These are phyloP conservation scores for Monosporascus sp. DNA, from an alignment of 2,329 filamentous ascomycete species.

Conservation along the genomic window DNA sequence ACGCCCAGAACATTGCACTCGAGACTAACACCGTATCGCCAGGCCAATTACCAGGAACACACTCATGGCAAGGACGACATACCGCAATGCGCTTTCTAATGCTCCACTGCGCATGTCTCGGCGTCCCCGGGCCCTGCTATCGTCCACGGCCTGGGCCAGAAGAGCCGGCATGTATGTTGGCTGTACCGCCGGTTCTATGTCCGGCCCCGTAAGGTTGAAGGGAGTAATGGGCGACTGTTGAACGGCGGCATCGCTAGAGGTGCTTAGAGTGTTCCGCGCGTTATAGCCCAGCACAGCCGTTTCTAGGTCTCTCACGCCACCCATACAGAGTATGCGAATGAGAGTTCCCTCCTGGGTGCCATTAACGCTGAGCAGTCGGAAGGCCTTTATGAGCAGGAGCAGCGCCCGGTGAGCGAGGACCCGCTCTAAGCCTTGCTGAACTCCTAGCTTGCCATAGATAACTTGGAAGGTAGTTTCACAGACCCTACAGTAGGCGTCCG, in stretches of 20 bases:
- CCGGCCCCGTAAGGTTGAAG: slow-evolving; percentile 28
- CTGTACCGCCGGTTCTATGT: slow-evolving; percentile 28
- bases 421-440: slow-evolving; percentile 27
- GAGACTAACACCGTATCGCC: slow-evolving; percentile 16
- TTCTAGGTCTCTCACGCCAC: slow-evolving; percentile 23
- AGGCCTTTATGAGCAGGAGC: slow-evolving; percentile 21
- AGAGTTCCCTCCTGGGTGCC: slow-evolving; percentile 26
- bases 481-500: slow-evolving; percentile 24
- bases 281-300: slow-evolving; percentile 24
- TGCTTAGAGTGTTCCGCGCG: slow-evolving; percentile 19
- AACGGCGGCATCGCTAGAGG: slow-evolving; percentile 1
- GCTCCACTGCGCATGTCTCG: slow-evolving; percentile 13
- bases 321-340: slow-evolving; percentile 32
- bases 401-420: slow-evolving; percentile 25
- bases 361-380: slow-evolving; percentile 21
- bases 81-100: slow-evolving; percentile 23
- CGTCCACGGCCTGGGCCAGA: slow-evolving; percentile 24
- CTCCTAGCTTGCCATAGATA: slow-evolving; percentile 14
- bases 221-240: slow-evolving; percentile 20
- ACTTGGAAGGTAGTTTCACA: slow-evolving; percentile 25
- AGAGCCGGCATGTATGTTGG: slow-evolving; percentile 34
- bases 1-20: slow-evolving; percentile 23
- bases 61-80: slow-evolving; percentile 21
- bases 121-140: slow-evolving; percentile 10
- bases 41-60: slow-evolving; percentile 5